Evolutionary conservation across 495 filamentous ascomycete species (phyloP).

Genomic region (Penicillium maclennaniae): DNA sequence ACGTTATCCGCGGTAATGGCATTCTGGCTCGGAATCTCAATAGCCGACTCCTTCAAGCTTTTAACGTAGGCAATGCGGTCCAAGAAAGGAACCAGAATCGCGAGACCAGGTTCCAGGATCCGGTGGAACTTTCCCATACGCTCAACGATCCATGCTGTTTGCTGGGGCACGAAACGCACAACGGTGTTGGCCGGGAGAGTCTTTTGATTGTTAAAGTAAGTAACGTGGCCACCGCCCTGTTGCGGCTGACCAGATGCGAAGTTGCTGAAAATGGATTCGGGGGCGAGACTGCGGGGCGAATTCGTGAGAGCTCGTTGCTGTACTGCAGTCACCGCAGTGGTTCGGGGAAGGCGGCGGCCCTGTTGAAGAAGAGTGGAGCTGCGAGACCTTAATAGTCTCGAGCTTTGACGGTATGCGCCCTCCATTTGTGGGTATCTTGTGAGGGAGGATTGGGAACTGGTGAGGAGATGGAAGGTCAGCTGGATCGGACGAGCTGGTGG

Average conservation of each 20-base stretch:
- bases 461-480: slow-evolving; percentile 15
- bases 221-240: slow-evolving; percentile 26
- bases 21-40: slow-evolving; percentile 93
- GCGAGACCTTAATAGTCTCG: slow-evolving; percentile 35
- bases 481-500: slow-evolving; percentile 14
- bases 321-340: slow-evolving; percentile 22
- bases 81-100: slow-evolving; percentile 83
- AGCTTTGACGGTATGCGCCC: slow-evolving; percentile 35
- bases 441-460: neutral
- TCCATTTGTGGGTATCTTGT: slow-evolving; percentile 32
- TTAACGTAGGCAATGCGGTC: slow-evolving; percentile 98
- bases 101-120: slow-evolving; percentile 86
- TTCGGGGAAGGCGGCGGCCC: slow-evolving; percentile 18
- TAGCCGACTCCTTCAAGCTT: slow-evolving; percentile 89
- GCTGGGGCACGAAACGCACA: slow-evolving; percentile 95
- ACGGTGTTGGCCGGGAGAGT: slow-evolving; percentile 87
- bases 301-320: slow-evolving; percentile 35
- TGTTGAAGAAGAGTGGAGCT: slow-evolving; percentile 21
- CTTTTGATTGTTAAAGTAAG: slow-evolving; percentile 58
- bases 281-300: slow-evolving; percentile 28
- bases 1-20: slow-evolving; percentile 99
- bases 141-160: slow-evolving; percentile 99
- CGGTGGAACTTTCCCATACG: slow-evolving; percentile 96
- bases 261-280: slow-evolving; percentile 31
- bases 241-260: slow-evolving; percentile 19